These are phyloP conservation scores for Circinella umbellata DNA, from an alignment of 371 early-diverging fungal genomes.

Conservation along the genomic window DNA sequence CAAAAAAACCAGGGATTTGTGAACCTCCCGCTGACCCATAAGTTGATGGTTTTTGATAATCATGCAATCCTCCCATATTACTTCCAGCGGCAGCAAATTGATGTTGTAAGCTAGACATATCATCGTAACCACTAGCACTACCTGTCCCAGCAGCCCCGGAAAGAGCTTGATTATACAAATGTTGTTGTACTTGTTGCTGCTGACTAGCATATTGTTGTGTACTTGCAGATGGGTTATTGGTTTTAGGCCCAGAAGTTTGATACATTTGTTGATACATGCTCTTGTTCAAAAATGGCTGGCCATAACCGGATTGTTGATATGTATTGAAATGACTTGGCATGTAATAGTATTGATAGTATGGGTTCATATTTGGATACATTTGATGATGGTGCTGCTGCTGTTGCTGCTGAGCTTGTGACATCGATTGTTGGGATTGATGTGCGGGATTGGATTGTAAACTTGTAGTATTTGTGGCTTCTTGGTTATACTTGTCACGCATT, in stretches of 20 bases:
- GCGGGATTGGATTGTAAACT: neutral
- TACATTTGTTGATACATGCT: conserved; percentile 78
- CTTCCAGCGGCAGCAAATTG: conserved; percentile 27
- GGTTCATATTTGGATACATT: conserved; percentile 36
- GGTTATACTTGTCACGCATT: conserved; percentile 32
- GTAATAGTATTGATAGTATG: conserved; percentile 78
- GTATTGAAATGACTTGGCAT: conserved; percentile 69
- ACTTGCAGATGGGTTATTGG: conserved; percentile 47
- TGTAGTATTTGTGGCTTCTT: conserved; percentile 22
- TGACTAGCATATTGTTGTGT: conserved; percentile 52
- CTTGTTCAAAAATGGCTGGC: conserved; percentile 87
- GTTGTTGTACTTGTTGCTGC: conserved; percentile 24
- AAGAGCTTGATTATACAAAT: conserved; percentile 44
- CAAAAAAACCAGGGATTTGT: conserved; percentile 15
- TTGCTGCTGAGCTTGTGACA: neutral
- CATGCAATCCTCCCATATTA: conserved; percentile 34
- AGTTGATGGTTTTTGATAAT: conserved; percentile 44
- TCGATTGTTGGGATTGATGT: conserved; percentile 7
- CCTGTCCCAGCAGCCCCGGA: conserved; percentile 4
- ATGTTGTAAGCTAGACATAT: conserved; percentile 41
- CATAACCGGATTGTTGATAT: conserved; percentile 74
- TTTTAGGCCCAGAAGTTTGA: conserved; percentile 33
- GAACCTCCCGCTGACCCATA: neutral
- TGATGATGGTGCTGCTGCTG: conserved; percentile 6
- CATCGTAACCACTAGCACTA: conserved; percentile 44